Base-by-base conservation (phyloP, 345 rosid species). In the Limnanthes douglasii region DNA sequence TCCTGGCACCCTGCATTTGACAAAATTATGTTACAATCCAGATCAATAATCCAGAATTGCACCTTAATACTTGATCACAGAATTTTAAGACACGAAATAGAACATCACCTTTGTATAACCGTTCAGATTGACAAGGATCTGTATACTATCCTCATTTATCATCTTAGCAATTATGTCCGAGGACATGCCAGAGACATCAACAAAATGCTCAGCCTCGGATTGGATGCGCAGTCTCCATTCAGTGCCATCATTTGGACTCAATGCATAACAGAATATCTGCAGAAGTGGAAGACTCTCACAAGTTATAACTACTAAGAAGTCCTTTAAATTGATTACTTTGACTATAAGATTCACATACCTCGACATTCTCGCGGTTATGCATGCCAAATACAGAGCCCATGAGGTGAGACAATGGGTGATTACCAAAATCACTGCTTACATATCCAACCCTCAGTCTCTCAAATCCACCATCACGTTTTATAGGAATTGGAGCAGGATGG, bases 91-190 rank as follows among this genome's bases (percentile, higher is more conserved):
- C n/a, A n/a, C n/a, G n/a, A n/a, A n/a, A n/a, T n/a, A n/a, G n/a
- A n/a, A n/a, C n/a, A n/a, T n/a, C n/a, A 66, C 99, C 95, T 90
- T 90, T 13, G 99, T 90, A 53, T 90, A 90, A 36, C 99, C 99
- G 66, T 90, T 85, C 14, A 90, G 86, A 52, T 90, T 90, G 47
- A 85, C 37, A 18, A 90, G 94, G 42, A 90, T 63, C 57, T 90
- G 96, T 56, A 90, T 75, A 34, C 74, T 72, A 49, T 90, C 94
- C 30, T 78, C 78, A 32, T 80, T 80, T 45, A 90, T 80, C 48
- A 68, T 63, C 59, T 72, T 80, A 21, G 98, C 93, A 46, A 90
- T 78, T 63, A 54, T 51, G 68, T 90, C 94, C 0, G 94, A 81
- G 2, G 96, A 43, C 94, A 85, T 70, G 36, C 85, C 53, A 46